Base-by-base conservation (phyloP, 2,329 filamentous ascomycete species). In the Neopestalotiopsis sp. region DNA sequence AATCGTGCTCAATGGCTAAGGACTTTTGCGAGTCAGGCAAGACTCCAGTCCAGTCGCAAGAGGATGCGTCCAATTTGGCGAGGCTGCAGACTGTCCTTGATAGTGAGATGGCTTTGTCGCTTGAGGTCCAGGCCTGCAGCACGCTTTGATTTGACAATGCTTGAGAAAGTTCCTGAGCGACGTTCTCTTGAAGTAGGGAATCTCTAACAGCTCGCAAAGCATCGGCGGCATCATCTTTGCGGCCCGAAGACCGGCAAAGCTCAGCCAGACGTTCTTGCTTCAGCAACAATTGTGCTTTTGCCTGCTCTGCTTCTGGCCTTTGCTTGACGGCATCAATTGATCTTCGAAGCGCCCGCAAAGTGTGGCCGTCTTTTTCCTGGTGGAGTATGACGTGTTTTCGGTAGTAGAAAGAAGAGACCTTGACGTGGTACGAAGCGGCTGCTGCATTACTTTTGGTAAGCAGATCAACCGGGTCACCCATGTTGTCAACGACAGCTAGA, bases 381-480 rank as follows among this genome's bases (percentile, higher is more conserved):
- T 84, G 80, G 70, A 88, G 76, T 59, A 84, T 82, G 20, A 87
- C 80, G 74, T 89, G 89, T 62, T 88, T 84, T n/a, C 89, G 83
- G 76, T 91, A 94, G 76, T 93, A 93, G 3, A 92, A 84, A 73
- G 92, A 91, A 0, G 92, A 94, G 32, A 94, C 87, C 73, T 90
- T 92, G 70, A 91, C 86, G 68, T 88, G 83, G 72, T 90, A 89
- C 2, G 81, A 82, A n/a, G 76, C 73, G 24, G 76, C 73, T 24
- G 79, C 71, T 7, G 79, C 73, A 32, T 80, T 79, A 20, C 68
- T 71, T 24, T 76, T 75, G 20, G 75, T 69, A 20, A 65, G 70
- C 12, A 70, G 65, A 6, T 74, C 69, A 65, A 73, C 76, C n/a
- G 75, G 69, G 66, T 86, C 81, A 5, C 84, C 84, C 59, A 90